phyloP scores from a whole-genome alignment of 805 yeast species.

The Suhomyces faveliae region DNA sequence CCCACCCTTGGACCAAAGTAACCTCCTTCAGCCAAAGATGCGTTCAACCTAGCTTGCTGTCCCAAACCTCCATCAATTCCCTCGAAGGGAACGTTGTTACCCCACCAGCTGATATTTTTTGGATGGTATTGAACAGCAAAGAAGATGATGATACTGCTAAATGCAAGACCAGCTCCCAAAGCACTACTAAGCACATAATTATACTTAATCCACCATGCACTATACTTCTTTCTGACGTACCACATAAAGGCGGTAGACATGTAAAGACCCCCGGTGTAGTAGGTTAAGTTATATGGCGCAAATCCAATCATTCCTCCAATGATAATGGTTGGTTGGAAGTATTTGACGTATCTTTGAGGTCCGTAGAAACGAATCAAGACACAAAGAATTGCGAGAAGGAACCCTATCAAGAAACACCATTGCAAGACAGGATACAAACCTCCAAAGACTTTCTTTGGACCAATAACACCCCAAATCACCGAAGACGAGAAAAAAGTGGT shows the following conservation, averaged over 20 bases:
- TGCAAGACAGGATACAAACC: slow-evolving; percentile 33
- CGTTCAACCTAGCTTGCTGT: slow-evolving; percentile 15
- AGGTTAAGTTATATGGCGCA: slow-evolving; percentile 34
- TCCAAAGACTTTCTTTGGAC: slow-evolving; percentile 28
- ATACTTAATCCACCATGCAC: slow-evolving; percentile 37
- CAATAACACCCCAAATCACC: slow-evolving; percentile 61
- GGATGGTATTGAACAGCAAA: slow-evolving; percentile 36
- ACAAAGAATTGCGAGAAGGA: slow-evolving; percentile 23
- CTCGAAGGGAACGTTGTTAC: slow-evolving; percentile 22
- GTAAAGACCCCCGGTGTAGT: slow-evolving; percentile 28
- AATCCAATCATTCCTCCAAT: slow-evolving; percentile 30
- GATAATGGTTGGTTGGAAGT: slow-evolving; percentile 33
- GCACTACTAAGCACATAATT: slow-evolving; percentile 31
- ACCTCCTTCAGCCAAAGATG: slow-evolving; percentile 25
- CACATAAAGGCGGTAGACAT: slow-evolving; percentile 25
- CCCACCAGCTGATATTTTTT: slow-evolving; percentile 33
- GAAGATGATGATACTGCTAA: slow-evolving; percentile 32
- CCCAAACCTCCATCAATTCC: slow-evolving; percentile 41
- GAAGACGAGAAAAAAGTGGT: slow-evolving; percentile 50
- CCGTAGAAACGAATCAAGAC: slow-evolving; percentile 14
- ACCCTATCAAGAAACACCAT: slow-evolving; percentile 36
- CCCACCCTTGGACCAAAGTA: slow-evolving; percentile 38
- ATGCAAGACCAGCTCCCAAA: slow-evolving; percentile 34
- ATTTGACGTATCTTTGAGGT: slow-evolving; percentile 20
- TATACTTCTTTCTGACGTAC: slow-evolving; percentile 24